Conservation (phyloP, 768 basidiomycete genomes). For the Boletus sp. region DNA sequence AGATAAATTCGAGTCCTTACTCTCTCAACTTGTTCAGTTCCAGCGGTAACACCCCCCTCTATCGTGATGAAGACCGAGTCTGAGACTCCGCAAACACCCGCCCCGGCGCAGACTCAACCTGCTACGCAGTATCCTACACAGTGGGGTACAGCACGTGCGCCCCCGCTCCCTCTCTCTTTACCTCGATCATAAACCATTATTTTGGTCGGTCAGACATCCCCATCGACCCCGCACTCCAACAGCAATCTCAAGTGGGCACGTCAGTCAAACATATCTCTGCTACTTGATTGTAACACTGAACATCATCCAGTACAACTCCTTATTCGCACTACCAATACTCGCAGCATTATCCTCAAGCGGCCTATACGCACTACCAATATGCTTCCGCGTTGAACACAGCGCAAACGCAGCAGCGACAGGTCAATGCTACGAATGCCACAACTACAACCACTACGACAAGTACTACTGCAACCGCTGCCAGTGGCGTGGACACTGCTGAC, state of each 20-base stretch:
- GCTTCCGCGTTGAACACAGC: conserved; percentile 27
- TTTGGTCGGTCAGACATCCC: conserved; percentile 47
- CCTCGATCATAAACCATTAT: neutral
- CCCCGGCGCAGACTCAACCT: conserved; percentile 31
- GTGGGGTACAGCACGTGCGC: conserved; percentile 41
- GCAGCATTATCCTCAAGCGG: conserved; percentile 37
- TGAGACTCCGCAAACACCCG: conserved; percentile 34
- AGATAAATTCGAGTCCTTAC: neutral
- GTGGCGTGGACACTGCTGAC: conserved; percentile 61
- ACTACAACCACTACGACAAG: conserved; percentile 16
- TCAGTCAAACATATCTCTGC: conserved; percentile 26
- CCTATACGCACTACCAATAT: conserved; percentile 46
- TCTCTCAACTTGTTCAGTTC: neutral
- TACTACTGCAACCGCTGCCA: conserved; percentile 24
- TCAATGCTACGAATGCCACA: conserved; percentile 14
- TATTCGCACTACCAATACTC: conserved; percentile 50
- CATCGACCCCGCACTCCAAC: conserved; percentile 68
- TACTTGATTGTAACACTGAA: conserved; percentile 4
- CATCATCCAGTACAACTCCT: conserved; percentile 38
- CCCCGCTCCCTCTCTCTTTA: neutral
- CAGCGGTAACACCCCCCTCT: neutral
- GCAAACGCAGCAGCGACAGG: conserved; percentile 34
- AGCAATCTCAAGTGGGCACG: conserved; percentile 50
- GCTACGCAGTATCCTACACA: conserved; percentile 36
- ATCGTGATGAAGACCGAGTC: conserved; percentile 44